Evolutionary conservation across 2,329 filamentous ascomycete genomes (phyloP), one percentile per base, ranked within the genome.

Genomic region (Penicillium sp.): DNA sequence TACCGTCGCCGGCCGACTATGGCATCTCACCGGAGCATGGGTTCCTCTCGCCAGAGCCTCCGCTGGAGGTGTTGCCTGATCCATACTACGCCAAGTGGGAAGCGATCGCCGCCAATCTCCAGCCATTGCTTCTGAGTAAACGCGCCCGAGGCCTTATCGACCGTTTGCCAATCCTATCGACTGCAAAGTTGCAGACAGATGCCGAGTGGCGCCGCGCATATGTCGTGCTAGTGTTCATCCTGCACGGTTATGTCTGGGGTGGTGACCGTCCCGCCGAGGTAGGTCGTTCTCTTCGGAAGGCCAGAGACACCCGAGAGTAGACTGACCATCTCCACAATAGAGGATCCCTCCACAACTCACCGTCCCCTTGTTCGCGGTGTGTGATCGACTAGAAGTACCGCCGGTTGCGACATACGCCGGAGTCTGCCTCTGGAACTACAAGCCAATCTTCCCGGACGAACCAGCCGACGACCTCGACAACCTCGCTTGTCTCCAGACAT

Each of bases 71-170:
- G 39, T 80, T 98, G 10, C 86, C 89, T 7, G 86, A 96, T 60
- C 79, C 85, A 2, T 97, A 96, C 73, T 98, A 97, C 69, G 83
- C 86, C 65, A 87, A 88, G 61, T 98, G 93, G 93, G 93, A 98
- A 70, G 80, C 84, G 31, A 78, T 96, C 34, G 80, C 84, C 21
- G 79, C 83, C 53, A 96, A 95, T 59, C 76, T 98, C 19, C 93
- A 96, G 69, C 81, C 83, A 9, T 74, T 97, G 44, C 82, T 97
- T 36, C 77, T 96, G 41, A 94, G 84, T 67, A 87, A 85, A 64
- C 83, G 90, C 45, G 74, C 98, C 48, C 83, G 88, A 31, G 78
- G 81, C 35, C 80, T 90, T 45, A 79, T 97, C 43, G 84, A 96
- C 54, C 75, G 77, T 30, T 77, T 98, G 45, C 89, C 91, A 6